Conservation (phyloP, 768 basidiomycete species). For the Phaffia tasmanica region DNA sequence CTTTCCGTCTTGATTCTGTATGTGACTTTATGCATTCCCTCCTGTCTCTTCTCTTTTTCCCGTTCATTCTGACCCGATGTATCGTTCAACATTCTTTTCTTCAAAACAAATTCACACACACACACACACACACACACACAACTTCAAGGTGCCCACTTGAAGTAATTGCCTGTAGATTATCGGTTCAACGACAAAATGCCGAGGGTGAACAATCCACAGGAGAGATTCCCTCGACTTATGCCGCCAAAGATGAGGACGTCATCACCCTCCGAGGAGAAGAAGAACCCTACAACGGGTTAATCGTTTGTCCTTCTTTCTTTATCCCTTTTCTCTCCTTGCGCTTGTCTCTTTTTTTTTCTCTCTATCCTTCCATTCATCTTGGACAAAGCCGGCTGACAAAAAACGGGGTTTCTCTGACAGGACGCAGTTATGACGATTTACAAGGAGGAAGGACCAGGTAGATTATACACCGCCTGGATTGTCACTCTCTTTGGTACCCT, state of each 20-base stretch:
- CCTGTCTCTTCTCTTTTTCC: neutral
- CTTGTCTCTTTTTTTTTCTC: neutral
- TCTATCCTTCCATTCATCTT: no score
- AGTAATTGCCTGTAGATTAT: constrained; percentile 19
- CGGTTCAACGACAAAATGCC: constrained; percentile 19
- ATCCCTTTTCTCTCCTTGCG: neutral
- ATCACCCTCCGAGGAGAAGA: constrained; percentile 14
- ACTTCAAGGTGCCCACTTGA: constrained; percentile 24
- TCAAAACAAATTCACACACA: no score
- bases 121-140: neutral
- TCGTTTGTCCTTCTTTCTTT: constrained; percentile 4
- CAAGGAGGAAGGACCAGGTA: constrained; percentile 10
- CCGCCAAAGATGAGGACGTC: constrained; percentile 22
- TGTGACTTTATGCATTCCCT: neutral
- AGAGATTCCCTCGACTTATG: constrained; percentile 10
- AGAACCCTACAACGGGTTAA: constrained; percentile 13
- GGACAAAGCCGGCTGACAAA: no score
- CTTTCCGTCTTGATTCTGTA: constrained; percentile 15
- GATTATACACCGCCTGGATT: constrained; percentile 18
- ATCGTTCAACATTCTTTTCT: neutral
- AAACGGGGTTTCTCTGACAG: neutral
- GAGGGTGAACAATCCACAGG: constrained; percentile 1
- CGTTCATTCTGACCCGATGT: neutral
- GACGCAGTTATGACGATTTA: constrained; percentile 17
- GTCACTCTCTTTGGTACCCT: constrained; percentile 11